These are phyloP conservation scores for Clitopilus passeckerianus DNA, from an alignment of 768 basidiomycete genomes.

Conservation along the genomic window DNA sequence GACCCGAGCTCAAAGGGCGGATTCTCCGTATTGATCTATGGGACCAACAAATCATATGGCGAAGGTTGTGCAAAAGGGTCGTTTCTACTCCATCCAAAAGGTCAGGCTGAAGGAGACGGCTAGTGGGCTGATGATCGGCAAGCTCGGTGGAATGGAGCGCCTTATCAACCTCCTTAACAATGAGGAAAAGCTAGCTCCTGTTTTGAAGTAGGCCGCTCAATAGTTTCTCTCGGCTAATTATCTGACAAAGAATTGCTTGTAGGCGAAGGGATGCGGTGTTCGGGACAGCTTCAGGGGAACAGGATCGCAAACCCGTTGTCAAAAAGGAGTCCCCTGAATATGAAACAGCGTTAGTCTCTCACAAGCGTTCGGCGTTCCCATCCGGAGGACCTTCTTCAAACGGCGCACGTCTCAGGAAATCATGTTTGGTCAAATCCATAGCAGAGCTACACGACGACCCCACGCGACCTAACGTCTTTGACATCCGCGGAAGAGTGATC, in stretches of 20 bases:
- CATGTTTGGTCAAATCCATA: constrained; percentile 15
- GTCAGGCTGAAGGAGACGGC: constrained; percentile 38
- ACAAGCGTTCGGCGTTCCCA: too few relatives aligned
- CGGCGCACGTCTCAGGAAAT: too few relatives aligned
- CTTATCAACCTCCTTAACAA: constrained; percentile 34
- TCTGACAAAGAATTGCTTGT: not conserved
- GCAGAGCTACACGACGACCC: constrained; percentile 27
- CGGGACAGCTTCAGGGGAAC: too few relatives aligned
- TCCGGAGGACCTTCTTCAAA: not conserved
- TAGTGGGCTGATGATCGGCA: constrained; percentile 30
- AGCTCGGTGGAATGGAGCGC: constrained; percentile 40
- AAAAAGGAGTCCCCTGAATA: too few relatives aligned
- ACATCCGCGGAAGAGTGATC: constrained; percentile 41
- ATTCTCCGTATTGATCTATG: constrained; percentile 48
- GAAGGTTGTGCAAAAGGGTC: constrained; percentile 31
- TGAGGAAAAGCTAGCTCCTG: constrained; percentile 32
- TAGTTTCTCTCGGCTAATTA: not conserved
- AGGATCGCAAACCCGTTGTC: too few relatives aligned
- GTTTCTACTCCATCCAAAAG: constrained; percentile 44
- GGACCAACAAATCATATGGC: constrained; percentile 41
- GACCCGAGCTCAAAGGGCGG: constrained; percentile 39
- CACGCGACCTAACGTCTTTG: constrained; percentile 31
- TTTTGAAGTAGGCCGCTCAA: constrained; percentile 31
- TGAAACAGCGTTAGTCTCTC: too few relatives aligned
- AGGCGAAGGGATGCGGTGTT: constrained; percentile 18